phyloP scores from a whole-genome alignment of 2,329 filamentous ascomycete species.

The Curvularia spicifera region DNA sequence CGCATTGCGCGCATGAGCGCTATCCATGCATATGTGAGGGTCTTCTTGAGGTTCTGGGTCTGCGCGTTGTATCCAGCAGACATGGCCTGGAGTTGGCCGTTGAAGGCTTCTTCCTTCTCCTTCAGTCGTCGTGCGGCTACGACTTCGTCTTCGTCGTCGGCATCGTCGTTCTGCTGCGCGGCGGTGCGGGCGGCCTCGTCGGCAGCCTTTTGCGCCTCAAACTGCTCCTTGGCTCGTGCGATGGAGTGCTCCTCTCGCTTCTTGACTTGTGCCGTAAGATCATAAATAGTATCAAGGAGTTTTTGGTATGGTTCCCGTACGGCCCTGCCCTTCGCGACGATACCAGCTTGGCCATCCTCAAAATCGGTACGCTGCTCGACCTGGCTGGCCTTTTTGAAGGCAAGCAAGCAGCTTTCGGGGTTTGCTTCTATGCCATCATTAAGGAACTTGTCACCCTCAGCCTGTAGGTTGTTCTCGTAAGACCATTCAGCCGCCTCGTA shows the following conservation, averaged over 20 bases:
- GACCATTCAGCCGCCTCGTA: conserved; percentile 94
- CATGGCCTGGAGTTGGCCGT: conserved; percentile 63
- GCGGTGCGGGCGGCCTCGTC: conserved; percentile 49
- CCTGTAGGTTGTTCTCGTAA: conserved; percentile 74
- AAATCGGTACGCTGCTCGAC: conserved; percentile 79
- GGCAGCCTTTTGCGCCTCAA: conserved; percentile 54
- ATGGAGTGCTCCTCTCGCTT: conserved; percentile 69
- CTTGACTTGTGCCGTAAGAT: conserved; percentile 74
- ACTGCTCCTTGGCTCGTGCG: conserved; percentile 62
- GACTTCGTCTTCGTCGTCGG: conserved; percentile 63
- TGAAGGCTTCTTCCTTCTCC: conserved; percentile 60
- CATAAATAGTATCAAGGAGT: conserved; percentile 86
- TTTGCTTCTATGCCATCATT: conserved; percentile 85
- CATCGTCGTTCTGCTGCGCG: conserved; percentile 50
- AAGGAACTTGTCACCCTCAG: conserved; percentile 79
- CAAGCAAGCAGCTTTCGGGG: conserved; percentile 88
- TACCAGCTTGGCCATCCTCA: conserved; percentile 76
- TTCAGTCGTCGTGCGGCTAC: conserved; percentile 45
- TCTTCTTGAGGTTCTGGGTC: conserved; percentile 77
- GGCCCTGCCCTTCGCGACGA: conserved; percentile 68
- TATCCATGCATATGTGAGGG: conserved; percentile 93
- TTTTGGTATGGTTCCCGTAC: conserved; percentile 85
- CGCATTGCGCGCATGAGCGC: conserved; percentile 92
- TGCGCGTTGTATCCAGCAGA: conserved; percentile 74
- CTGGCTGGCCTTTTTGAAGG: conserved; percentile 87